These are phyloP conservation scores for Coemansia sp. DNA, from an alignment of 192 early-diverging fungal genomes.

Conservation along the genomic window DNA sequence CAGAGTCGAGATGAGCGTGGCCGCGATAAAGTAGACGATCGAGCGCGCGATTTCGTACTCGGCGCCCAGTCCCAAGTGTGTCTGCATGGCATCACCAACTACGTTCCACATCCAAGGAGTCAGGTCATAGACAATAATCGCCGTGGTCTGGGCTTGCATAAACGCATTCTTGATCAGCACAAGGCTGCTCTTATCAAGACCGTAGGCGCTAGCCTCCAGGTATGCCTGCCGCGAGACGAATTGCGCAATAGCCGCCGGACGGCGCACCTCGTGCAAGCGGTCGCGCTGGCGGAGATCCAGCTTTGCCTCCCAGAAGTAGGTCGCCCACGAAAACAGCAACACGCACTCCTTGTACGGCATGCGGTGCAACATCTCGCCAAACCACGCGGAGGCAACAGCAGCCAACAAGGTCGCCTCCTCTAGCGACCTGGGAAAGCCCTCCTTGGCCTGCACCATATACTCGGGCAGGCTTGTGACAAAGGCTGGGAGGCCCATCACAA, in stretches of 20 bases:
- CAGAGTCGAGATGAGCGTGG: slow-evolving; percentile 60
- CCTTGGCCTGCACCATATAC: slow-evolving; percentile 2
- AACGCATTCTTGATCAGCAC: slow-evolving; percentile 66
- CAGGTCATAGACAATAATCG: slow-evolving; percentile 67
- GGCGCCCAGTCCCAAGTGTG: slow-evolving; percentile 55
- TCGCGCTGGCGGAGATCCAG: slow-evolving; percentile 79
- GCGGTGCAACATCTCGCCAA: slow-evolving; percentile 25
- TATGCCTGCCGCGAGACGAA: slow-evolving; percentile 79
- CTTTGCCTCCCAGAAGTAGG: slow-evolving; percentile 82
- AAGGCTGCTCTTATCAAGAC: slow-evolving; percentile 81
- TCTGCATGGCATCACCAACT: slow-evolving; percentile 57
- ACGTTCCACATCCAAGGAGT: slow-evolving; percentile 74
- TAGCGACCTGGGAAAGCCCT: slow-evolving; percentile 15
- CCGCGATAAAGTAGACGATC: slow-evolving; percentile 68
- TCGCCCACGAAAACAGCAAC: slow-evolving; percentile 66
- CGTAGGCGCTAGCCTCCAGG: slow-evolving; percentile 80
- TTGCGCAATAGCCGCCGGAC: slow-evolving; percentile 69
- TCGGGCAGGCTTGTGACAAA: slow-evolving; percentile 23
- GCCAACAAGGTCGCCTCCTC: slow-evolving; percentile 18
- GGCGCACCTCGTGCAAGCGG: slow-evolving; percentile 63
- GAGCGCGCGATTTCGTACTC: slow-evolving; percentile 86
- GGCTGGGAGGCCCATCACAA: slow-evolving; percentile 15
- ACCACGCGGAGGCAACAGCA: background rate
- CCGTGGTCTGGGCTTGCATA: slow-evolving; percentile 64
- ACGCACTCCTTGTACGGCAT: slow-evolving; percentile 82